Conservation (phyloP, 23 red algal species). For the Cyanidioschyzon merolae region DNA sequence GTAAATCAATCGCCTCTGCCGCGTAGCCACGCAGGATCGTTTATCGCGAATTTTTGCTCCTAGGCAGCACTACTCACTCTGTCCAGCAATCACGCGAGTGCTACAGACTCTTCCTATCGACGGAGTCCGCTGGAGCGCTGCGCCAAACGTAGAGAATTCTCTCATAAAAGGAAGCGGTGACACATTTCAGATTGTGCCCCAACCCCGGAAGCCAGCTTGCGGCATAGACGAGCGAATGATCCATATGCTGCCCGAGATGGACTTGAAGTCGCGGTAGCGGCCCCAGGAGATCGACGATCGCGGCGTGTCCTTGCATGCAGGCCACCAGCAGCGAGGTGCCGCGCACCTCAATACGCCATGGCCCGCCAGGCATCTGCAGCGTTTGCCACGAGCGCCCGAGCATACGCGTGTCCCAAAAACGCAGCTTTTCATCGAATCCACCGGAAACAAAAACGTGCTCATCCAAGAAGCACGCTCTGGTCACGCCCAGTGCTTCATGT, state of each 20-base stretch:
- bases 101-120: too few relatives aligned
- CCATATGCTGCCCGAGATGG: not conserved
- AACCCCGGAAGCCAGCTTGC: not conserved
- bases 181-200: not conserved
- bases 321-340: not conserved
- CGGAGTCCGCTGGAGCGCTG: not conserved
- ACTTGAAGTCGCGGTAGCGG: not conserved
- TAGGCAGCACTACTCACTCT: too few relatives aligned
- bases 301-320: conserved; percentile 4
- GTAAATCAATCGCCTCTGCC: too few relatives aligned
- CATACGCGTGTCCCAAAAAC: not conserved
- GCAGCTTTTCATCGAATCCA: not conserved
- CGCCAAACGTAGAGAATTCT: not conserved
- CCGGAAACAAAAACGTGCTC: not conserved
- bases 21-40: too few relatives aligned
- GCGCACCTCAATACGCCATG: not conserved
- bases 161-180: conserved; percentile 3
- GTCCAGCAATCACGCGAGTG: too few relatives aligned
- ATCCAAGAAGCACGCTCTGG: not conserved
- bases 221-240: not conserved
- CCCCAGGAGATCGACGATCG: not conserved
- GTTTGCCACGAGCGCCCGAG: not conserved
- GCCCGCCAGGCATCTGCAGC: conserved; percentile 2
- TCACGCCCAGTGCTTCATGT: conserved; percentile 1
- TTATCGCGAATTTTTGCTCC: too few relatives aligned